Evolutionary conservation across 2,329 filamentous ascomycete genomes (phyloP), one percentile per base, ranked within the genome.

Genomic region (Orbilia quercus): DNA sequence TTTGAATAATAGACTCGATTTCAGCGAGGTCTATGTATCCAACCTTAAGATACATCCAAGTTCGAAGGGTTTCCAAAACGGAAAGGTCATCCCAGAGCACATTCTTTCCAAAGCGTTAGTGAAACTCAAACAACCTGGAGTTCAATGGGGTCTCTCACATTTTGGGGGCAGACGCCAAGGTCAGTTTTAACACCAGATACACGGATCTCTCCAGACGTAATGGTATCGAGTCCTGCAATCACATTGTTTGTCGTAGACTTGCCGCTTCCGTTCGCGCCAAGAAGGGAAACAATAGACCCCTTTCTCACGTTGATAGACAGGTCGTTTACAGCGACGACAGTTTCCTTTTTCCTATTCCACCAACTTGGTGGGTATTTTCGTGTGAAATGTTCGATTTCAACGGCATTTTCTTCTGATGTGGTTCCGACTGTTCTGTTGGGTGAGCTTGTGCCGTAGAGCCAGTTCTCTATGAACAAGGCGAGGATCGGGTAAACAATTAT

Each of bases 41-140:
- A 0, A 89, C 86, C 79, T 97, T 97, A 53, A 97, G 84, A 48
- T 85, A 84, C 79, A 95, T 94, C 82, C 96, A 96, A 54, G 96
- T 91, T 7, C 82, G 82, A 14, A 96, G 87, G 78, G 96, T 93
- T 80, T 96, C 92, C 77, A 88, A 87, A 0, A 96, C 92, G 0
- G 91, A 96, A 63, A 97, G 82, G 67, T 92, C 89, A 76, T 94
- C 90, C 92, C 93, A 97, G 31, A 97, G 85, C 4, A 97, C 93
- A 77, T 97, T 97, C 83, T 94, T 93, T 34, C 16, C n/a, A 58
- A 22, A 18, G 42, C 6, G 45, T 23, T 25, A 34, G 45, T 51
- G 16, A 44, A 4, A 6, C 4, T 2, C 11, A 1, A 38, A 28
- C 7, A 42, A 1, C 3, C 14, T 20, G 6, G 11, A 23, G 16